Conservation (phyloP, 2,329 filamentous ascomycete species). For the Scedosporium aurantiacum region DNA sequence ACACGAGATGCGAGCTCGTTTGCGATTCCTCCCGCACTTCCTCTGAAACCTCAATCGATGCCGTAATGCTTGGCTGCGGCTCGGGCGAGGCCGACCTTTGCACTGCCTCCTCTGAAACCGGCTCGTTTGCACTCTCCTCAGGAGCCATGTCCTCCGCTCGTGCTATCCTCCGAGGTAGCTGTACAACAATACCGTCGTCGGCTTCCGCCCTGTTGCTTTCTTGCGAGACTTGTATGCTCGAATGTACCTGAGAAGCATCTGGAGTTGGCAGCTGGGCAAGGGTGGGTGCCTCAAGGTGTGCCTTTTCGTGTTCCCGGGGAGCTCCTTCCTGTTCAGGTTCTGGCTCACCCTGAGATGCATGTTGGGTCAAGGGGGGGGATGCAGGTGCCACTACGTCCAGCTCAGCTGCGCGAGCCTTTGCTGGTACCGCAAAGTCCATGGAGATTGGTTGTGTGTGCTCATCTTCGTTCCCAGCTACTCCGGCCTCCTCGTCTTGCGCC, state of each 20-base stretch:
- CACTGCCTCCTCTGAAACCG: too few relatives aligned
- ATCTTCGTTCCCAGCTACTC: not conserved
- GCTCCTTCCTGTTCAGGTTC: too few relatives aligned
- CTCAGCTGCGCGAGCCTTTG: not conserved
- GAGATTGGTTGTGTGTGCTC: not conserved
- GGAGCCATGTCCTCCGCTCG: not conserved
- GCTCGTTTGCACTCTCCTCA: not conserved
- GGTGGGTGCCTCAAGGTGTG: too few relatives aligned
- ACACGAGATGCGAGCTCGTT: not conserved
- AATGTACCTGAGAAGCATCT: not conserved
- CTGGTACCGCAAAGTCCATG: not conserved
- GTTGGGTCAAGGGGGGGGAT: not conserved
- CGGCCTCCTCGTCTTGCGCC: constrained; percentile 1
- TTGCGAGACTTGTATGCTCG: not conserved
- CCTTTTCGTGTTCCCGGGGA: too few relatives aligned
- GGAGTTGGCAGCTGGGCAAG: not conserved
- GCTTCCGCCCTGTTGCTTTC: not conserved
- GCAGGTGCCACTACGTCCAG: not conserved
- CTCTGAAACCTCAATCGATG: not conserved
- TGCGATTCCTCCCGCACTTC: not conserved
- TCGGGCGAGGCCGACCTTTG: not conserved
- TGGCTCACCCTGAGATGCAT: not conserved
- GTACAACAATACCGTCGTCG: not conserved
- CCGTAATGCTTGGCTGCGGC: not conserved
- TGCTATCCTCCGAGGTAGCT: not conserved